Base-by-base conservation (phyloP, 2,329 filamentous ascomycete species). In the Diaporthe batatas region DNA sequence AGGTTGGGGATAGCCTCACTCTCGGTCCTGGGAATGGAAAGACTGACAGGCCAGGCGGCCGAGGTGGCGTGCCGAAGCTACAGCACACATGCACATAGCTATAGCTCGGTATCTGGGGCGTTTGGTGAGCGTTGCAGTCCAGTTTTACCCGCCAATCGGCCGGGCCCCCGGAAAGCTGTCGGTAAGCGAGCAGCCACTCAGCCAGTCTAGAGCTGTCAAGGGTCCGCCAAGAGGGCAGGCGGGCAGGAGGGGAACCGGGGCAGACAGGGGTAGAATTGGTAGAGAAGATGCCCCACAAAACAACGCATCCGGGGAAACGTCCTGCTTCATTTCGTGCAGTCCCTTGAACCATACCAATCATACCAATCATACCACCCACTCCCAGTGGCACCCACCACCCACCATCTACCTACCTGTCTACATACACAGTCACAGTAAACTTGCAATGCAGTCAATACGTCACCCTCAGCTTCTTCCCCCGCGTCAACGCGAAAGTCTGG, bases 251-350 rank as follows among this genome's bases (percentile, higher is more conserved):
- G 18, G 23, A 32, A 7, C 29, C 32, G 23, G 23, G 58, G 8
- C 47, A 49, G n/a, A 12, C n/a, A n/a, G 25, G 7, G 57, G 18
- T 25, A 23, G 36, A 42, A 39, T 25, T n/a, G 42, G 42, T 11
- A 44, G 42, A 21, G 10, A n/a, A 21, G 16, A 47, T n/a, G n/a
- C n/a, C n/a, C 44, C 59, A 29, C 25, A 8, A 8, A 36, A 47
- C 39, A 47, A 34, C 58, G 58, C 59, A 34, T 65, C 62, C 62
- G 62, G 62, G 62, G 62, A 65, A 51, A 51, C 51, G 44, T 51
- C 62, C 62, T 65, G 44, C 62, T 65, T 65, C 62, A 65, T 51
- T 51, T 65, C 44, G 59, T 49, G 42, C 42, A 65, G 36, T 49
- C 6, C 59, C 42, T 65, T 49, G 59, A 65, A 49, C 59, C 59